These are phyloP conservation scores for Phytopythium boreale DNA, from an alignment of 352 stramenopile genomes.

Conservation along the genomic window DNA sequence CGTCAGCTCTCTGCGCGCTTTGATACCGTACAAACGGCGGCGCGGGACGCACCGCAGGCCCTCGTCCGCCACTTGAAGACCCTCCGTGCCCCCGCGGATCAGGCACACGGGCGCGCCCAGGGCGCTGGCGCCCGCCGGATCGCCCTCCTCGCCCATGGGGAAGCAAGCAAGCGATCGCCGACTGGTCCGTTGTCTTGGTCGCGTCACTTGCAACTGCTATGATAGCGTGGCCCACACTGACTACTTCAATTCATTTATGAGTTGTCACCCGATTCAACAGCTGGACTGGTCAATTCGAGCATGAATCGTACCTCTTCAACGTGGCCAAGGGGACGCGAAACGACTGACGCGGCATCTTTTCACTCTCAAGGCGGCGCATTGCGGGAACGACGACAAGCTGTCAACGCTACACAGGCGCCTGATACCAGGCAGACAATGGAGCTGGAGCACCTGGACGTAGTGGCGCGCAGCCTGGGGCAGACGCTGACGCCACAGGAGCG, in stretches of 20 bases:
- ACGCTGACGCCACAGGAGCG: conserved; percentile 72
- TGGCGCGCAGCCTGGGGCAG: conserved; percentile 62
- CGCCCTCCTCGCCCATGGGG: conserved; percentile 8
- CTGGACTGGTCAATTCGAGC: neutral
- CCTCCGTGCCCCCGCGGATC: conserved; percentile 44
- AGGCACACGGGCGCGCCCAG: conserved; percentile 50
- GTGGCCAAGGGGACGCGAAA: conserved; percentile 1
- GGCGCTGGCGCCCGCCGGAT: conserved; percentile 1
- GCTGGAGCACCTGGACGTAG: conserved; percentile 70
- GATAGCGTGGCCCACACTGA: neutral
- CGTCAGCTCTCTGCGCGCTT: neutral
- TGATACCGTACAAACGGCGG: neutral
- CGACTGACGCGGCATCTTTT: too few species aligned
- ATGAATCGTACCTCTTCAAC: neutral
- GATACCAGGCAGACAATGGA: conserved; percentile 34
- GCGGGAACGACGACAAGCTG: neutral
- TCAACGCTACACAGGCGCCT: neutral
- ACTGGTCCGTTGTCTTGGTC: neutral
- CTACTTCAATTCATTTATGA: neutral
- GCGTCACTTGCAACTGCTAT: neutral
- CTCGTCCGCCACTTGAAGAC: conserved; percentile 50
- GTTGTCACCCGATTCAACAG: neutral
- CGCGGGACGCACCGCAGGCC: conserved; percentile 35
- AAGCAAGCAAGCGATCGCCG: neutral
- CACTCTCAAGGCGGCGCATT: neutral